A percentile compares a stretch with the other conserved stretches of the same genome.
Evolutionary conservation across 306 rosid genomes (phyloP).

Genomic region (Pueraria montana): DNA sequence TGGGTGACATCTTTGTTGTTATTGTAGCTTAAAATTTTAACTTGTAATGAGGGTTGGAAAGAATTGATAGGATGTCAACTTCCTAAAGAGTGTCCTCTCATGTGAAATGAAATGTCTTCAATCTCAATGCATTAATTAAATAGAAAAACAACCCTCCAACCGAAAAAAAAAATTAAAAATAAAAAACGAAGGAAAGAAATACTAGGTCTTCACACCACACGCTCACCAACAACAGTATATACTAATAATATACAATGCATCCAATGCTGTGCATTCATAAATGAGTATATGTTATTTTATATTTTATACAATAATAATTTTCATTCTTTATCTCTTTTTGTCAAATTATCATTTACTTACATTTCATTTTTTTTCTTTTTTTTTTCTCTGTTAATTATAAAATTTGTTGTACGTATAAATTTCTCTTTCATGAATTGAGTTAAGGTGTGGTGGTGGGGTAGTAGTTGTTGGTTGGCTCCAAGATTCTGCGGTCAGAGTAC

Average conservation of each 20-base stretch:
- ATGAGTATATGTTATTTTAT: too few species aligned
- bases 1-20: constrained; percentile 38
- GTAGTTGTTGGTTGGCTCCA: constrained; percentile 19
- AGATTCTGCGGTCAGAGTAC: constrained; percentile 30
- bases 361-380: too few species aligned
- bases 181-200: background rate
- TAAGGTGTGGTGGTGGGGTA: background rate
- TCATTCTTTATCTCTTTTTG: too few species aligned
- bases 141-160: constrained; percentile 12
- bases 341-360: too few species aligned
- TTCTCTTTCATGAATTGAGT: background rate
- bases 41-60: constrained; percentile 32
- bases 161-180: background rate
- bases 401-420: too few species aligned
- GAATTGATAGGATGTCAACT: constrained; percentile 34
- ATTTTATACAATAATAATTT: too few species aligned
- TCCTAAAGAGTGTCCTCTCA: constrained; percentile 40
- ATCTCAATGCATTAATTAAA: constrained; percentile 45
- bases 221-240: background rate
- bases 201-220: background rate
- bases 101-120: constrained; percentile 42
- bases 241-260: background rate
- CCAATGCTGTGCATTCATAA: too few species aligned
- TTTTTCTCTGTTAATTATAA: too few species aligned
- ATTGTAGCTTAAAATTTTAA: constrained; percentile 19